Evolutionary conservation across 148 eudicot species (phyloP).

Genomic region (Spergularia marina): DNA sequence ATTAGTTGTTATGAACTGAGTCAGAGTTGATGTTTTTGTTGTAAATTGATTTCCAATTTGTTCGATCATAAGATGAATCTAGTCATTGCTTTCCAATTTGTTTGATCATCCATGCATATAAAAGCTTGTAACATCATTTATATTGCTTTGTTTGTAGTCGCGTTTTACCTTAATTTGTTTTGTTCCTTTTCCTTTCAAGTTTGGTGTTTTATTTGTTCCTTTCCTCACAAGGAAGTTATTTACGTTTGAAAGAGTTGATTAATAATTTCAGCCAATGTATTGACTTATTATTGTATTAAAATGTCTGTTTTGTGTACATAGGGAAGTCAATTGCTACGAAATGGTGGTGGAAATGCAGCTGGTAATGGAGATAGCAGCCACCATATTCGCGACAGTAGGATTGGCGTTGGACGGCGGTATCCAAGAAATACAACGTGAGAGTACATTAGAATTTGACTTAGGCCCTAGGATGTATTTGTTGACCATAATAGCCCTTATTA

Average conservation of each 20-base stretch:
- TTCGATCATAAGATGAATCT: neutral
- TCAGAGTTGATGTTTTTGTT: neutral
- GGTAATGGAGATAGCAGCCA: slow-evolving; percentile 62
- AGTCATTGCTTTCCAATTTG: neutral
- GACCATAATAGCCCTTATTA: slow-evolving; percentile 35
- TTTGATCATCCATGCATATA: neutral
- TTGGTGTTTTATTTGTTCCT: neutral
- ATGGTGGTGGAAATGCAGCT: slow-evolving; percentile 90
- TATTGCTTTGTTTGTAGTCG: neutral
- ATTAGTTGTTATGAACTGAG: too few species aligned
- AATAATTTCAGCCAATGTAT: too few species aligned
- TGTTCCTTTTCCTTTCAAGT: too few species aligned
- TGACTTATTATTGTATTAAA: too few species aligned
- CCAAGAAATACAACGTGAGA: slow-evolving; percentile 48
- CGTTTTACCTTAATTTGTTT: neutral
- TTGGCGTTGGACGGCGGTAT: slow-evolving; percentile 63
- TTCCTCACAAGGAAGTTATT: too few species aligned
- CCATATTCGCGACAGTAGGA: slow-evolving; percentile 52
- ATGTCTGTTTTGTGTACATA: neutral
- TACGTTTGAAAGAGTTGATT: too few species aligned
- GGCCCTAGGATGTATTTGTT: slow-evolving; percentile 46
- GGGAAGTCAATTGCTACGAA: slow-evolving; percentile 53
- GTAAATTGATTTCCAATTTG: neutral
- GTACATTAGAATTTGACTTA: slow-evolving; percentile 34
- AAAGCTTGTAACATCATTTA: neutral